A percentile compares a stretch with the other conserved stretches of the same genome.
These are phyloP conservation scores for Vigna mungo DNA, from an alignment of 306 rosid genomes.

Conservation along the genomic window DNA sequence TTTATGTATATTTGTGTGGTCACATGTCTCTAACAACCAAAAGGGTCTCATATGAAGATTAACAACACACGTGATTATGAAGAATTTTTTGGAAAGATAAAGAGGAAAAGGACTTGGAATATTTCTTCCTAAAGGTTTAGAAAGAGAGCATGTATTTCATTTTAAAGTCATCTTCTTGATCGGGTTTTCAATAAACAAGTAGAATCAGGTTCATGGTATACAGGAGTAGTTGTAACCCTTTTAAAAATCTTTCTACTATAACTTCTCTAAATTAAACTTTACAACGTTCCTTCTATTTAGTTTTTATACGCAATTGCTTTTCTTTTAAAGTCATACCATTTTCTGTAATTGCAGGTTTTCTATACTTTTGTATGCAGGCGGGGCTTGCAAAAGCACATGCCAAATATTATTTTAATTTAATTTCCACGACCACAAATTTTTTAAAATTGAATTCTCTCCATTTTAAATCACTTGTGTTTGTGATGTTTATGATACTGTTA, in stretches of 20 bases:
- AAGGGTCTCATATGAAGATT: not conserved
- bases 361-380: not conserved
- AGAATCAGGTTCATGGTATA: not conserved
- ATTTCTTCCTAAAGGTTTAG: not conserved
- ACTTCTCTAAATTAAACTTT: not conserved
- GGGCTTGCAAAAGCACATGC: not conserved
- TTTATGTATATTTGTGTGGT: not conserved
- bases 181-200: conserved; percentile 22
- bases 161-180: conserved; percentile 27
- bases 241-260: too few species aligned
- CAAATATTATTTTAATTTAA: too few species aligned
- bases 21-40: not conserved
- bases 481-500: too few species aligned
- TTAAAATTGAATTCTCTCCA: too few species aligned
- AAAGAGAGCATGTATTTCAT: not conserved
- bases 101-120: conserved; percentile 9
- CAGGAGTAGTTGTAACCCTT: not conserved
- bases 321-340: not conserved
- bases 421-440: too few species aligned
- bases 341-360: not conserved
- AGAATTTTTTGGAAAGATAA: conserved; percentile 20
- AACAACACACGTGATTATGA: conserved; percentile 34
- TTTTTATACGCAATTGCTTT: not conserved
- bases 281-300: not conserved
- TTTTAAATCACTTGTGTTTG: too few species aligned